Evolutionary conservation across 257 asterid species (phyloP), one percentile per base, ranked within the genome.

Genomic region (Solanum lignicaule): DNA sequence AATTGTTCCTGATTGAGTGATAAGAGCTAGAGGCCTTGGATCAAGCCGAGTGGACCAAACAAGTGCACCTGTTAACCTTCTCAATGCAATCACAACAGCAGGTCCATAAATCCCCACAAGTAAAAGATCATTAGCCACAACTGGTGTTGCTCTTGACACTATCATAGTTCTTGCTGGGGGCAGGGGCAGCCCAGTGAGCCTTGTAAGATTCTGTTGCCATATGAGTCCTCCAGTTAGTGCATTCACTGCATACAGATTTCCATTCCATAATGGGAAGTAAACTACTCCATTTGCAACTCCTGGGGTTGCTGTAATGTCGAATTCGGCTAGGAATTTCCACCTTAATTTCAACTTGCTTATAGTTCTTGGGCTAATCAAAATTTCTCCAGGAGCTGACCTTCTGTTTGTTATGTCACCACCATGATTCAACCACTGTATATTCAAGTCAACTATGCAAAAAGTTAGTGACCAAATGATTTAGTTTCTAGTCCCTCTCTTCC

Each of bases 231-330:
- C 99, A 27, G 5, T 93, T 0, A 5, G 0, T 1, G 97, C 98
- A 27, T 91, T 65, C 15, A 93, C 96, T 2, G 98, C 98, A 27
- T 94, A 95, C 43, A 95, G 32, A 68, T 91, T 91, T 0, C 98
- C 98, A 72, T 95, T 94, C 98, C 98, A 96, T 1, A 96, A 95
- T 0, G 98, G 98, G 69, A 96, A 93, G 81, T 94, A 94, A n/a
- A 94, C 95, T 0, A 89, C 95, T 25, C 94, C 91, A 38, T 82
- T 78, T 2, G 93, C 94, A 2, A 93, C 93, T 4, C 98, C 93
- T 3, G 97, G 99, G 0, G 98, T 95, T 0, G 98, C 96, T 2
- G 95, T 91, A 60, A 95, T 89, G 90, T 96, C 99, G n/a, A 93
- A 93, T 6, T 98, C 98, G 0, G 98, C 94, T 12, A 83, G 31